Conservation (phyloP, 257 asterid genomes). For the Solanum arcanum region DNA sequence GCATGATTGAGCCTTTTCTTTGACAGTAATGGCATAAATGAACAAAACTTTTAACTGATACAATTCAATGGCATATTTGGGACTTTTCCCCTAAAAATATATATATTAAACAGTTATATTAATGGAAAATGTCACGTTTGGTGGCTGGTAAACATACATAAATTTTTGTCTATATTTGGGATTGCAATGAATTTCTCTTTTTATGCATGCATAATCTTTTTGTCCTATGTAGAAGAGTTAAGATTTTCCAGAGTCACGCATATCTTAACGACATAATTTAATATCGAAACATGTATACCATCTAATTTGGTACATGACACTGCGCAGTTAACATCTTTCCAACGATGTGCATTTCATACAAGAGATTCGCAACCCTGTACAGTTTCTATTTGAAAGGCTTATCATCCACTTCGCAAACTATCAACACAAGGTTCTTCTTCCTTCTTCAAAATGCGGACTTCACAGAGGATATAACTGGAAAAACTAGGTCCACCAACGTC, state of each 20-base stretch:
- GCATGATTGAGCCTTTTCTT: no score
- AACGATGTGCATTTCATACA: not conserved
- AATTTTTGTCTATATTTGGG: not conserved
- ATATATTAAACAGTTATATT: not conserved
- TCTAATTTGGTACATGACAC: not conserved
- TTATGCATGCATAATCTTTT: not conserved
- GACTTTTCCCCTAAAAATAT: no score
- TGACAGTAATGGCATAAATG: no score
- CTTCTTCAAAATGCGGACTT: not conserved
- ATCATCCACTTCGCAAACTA: not conserved
- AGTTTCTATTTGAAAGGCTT: not conserved
- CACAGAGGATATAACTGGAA: not conserved
- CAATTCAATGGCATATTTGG: no score
- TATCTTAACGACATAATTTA: not conserved
- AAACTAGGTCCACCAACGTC: not conserved
- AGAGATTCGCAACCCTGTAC: not conserved
- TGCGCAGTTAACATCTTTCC: not conserved
- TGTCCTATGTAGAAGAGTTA: not conserved
- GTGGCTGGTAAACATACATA: not conserved
- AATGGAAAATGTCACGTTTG: not conserved
- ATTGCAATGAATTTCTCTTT: not conserved
- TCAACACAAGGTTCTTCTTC: not conserved
- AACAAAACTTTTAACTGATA: no score
- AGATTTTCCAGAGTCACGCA: not conserved
- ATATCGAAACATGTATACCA: not conserved